Conservation (phyloP, 1,284 basidiomycete species). For the Pisolithus thermaeus region DNA sequence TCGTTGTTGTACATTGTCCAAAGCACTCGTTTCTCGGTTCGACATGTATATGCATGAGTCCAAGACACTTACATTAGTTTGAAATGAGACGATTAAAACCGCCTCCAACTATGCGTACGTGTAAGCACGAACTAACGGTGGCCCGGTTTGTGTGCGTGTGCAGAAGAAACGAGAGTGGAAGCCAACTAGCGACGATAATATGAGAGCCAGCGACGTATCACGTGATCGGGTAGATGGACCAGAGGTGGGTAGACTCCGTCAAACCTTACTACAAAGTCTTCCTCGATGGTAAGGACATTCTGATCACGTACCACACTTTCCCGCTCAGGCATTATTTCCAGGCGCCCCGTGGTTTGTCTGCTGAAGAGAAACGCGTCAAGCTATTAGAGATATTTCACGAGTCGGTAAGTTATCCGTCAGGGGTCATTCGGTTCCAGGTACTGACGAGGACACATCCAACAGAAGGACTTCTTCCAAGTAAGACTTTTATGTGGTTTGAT, state of each 20-base stretch:
- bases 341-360: slow-evolving; percentile 74
- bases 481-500: background rate
- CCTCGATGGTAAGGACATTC: slow-evolving; percentile 3
- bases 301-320: background rate
- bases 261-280: background rate
- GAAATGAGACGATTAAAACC: too few relatives aligned
- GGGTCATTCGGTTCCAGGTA: background rate
- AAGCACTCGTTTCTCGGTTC: background rate
- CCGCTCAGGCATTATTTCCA: slow-evolving; percentile 22
- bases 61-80: too few relatives aligned
- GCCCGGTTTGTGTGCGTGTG: too few relatives aligned
- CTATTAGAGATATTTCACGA: slow-evolving; percentile 88
- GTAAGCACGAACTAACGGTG: too few relatives aligned
- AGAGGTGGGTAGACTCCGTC: too few relatives aligned
- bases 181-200: too few relatives aligned
- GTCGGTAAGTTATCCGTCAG: slow-evolving; percentile 49
- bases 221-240: background rate
- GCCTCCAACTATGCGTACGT: too few relatives aligned
- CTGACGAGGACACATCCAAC: slow-evolving; percentile 6
- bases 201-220: background rate
- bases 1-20: background rate
- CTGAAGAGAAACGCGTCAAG: slow-evolving; percentile 75
- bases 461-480: slow-evolving; percentile 85
- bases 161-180: background rate
- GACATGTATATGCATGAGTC: background rate